These are phyloP conservation scores for Botrytis aclada DNA, from an alignment of 2,329 filamentous ascomycete genomes.

Conservation along the genomic window DNA sequence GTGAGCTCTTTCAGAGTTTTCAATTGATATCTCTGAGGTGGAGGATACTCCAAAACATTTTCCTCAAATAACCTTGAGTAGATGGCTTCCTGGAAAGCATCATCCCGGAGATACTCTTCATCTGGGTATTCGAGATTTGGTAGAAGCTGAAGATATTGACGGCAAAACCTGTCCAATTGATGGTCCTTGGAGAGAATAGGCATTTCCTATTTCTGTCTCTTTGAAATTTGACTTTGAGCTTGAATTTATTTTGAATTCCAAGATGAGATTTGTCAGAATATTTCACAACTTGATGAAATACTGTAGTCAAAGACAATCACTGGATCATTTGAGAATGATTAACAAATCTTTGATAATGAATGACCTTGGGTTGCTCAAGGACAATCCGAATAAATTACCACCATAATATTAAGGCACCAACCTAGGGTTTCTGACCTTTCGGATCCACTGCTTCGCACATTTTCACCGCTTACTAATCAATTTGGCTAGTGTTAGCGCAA, in stretches of 20 bases:
- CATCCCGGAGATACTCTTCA: slow-evolving; percentile 53
- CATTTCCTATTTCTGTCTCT: not conserved
- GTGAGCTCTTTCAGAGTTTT: slow-evolving; percentile 72
- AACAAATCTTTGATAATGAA: not conserved
- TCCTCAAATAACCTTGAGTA: slow-evolving; percentile 65
- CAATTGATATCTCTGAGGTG: slow-evolving; percentile 67
- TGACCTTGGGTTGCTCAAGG: not conserved
- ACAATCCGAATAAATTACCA: not conserved
- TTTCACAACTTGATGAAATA: slow-evolving; percentile 15
- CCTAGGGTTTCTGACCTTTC: slow-evolving; percentile 26
- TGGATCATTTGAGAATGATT: slow-evolving; percentile 8
- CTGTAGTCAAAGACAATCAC: slow-evolving; percentile 4
- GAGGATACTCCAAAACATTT: slow-evolving; percentile 52
- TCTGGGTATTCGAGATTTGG: slow-evolving; percentile 62
- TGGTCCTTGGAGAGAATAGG: slow-evolving; percentile 25
- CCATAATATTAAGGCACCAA: slow-evolving; percentile 21
- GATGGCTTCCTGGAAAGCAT: slow-evolving; percentile 63
- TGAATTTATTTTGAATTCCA: not conserved
- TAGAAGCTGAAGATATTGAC: slow-evolving; percentile 78
- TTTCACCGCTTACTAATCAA: slow-evolving; percentile 26
- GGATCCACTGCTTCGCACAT: slow-evolving; percentile 21
- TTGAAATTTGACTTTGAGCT: not conserved
- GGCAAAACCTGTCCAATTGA: slow-evolving; percentile 55
- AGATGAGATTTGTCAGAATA: not conserved
- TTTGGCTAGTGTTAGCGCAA: slow-evolving; percentile 24